Base-by-base conservation (phyloP, 1,139 yeast species). In the Suhomyces yuchorum region DNA sequence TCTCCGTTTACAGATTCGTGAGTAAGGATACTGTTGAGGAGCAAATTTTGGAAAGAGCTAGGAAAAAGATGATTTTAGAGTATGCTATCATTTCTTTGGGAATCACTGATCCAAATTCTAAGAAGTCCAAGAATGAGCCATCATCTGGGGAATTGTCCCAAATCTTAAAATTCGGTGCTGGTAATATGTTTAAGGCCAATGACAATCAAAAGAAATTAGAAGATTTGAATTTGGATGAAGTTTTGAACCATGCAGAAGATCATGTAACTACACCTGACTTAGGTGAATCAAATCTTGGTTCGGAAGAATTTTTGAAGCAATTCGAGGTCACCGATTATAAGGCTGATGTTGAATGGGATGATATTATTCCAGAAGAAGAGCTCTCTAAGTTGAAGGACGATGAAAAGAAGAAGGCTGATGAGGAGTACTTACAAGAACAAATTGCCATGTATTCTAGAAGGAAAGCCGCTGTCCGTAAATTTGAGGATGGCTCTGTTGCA, bases 271-370 rank as follows among this genome's bases (percentile, higher is more conserved):
- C 99, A 0, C 98, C 98, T 0, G 99, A 93, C 44, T 70, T 93
- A 22, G 99, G 98, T 7, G 98, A 95, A 62, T 89, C 97, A 14
- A 96, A 93, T 61, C 77, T 95, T 51, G 99, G 99, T 51, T 97
- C 99, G 44, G 99, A 95, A 67, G 99, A 95, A 68, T 95, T 95
- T 63, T 79, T 95, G 70, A 90, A 84, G 61, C 99, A 95, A 68
- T 95, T 95, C 67, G 99, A 95, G 68, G 99, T 95, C 47, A 95
- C 99, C 0, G 99, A 95, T 67, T 95, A 92, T 68, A 95, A 95
- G 68, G 98, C 99, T 0, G 98, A 95, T 66, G 91, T 93, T 51
- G 96, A 91, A 56, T 95, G 99, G 99, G 99, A 95, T 70, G 99
- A 95, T 66, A 95, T 95, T 58, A 95, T 95, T 59, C 99, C 99